Base-by-base conservation (phyloP, 805 yeast genomes). In the Wickerhamomyces rabaulensis region DNA sequence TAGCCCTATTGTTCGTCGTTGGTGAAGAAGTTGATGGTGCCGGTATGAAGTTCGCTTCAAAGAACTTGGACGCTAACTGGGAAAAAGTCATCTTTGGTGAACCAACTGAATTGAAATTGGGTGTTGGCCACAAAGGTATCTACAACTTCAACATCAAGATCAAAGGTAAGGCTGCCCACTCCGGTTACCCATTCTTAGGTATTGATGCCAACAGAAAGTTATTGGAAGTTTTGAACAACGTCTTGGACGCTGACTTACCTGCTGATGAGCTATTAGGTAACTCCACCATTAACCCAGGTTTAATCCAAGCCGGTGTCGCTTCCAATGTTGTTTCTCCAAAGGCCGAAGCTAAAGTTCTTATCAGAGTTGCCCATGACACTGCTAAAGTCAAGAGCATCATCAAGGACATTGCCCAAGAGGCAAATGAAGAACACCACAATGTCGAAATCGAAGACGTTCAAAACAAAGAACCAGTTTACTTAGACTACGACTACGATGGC, bases 161-260 rank as follows among this genome's bases (percentile, higher is more conserved):
- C n/a, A 53, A 58, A n/a, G 89, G 88, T 4, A 68, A 71, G 45
- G 76, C 87, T 2, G 66, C 80, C 4, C 90, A 84, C 57, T 77
- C 84, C 3, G 88, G 88, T 1, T 82, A 83, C 61, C 91, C 91
- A 9, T 76, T 82, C 41, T 66, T 79, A 36, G 90, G 90, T 4
- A 62, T 80, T 45, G 79, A 78, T 49, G 87, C 90, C 3, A 75
- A 78, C 43, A 76, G 74, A 43, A 75, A 75, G 47, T 60, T 83
- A 39, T 65, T 84, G 43, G 76, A 78, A 21, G 65, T 76, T 1
- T 67, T 83, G 61, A 56, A 72, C 54, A 68, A 71, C 2, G 60
- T 84, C 38, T 62, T 74, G 29, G 57, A 65, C 25, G 52, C 68
- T 2, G 63, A 73, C 5, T 74, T 72, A 55, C 88, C 90, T 20